Evolutionary conservation across 2,329 filamentous ascomycete genomes (phyloP).

Genomic region (Metarhizium robertsii): DNA sequence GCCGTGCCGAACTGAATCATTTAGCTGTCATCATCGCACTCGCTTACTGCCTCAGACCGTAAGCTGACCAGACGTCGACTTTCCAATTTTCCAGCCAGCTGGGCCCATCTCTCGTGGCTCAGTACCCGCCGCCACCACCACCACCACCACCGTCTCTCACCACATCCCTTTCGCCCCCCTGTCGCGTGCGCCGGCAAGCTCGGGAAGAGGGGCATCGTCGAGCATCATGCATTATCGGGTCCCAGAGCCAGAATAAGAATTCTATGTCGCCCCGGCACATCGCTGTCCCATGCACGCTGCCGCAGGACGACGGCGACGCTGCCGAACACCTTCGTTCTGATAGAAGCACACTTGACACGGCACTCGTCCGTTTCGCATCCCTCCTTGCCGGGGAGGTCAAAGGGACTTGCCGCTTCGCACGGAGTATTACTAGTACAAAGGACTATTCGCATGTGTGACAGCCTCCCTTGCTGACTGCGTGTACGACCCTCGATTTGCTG

Average conservation of each 20-base stretch:
- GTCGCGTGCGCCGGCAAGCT: constrained; percentile 1
- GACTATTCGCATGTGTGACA: not conserved
- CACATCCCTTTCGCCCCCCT: not conserved
- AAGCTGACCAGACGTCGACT: not conserved
- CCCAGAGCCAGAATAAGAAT: not conserved
- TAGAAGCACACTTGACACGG: not conserved
- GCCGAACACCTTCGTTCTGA: not conserved
- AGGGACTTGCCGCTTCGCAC: no score
- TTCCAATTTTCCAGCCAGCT: not conserved
- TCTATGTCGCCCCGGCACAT: not conserved
- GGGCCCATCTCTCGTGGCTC: not conserved
- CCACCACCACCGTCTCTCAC: not conserved
- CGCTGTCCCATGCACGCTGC: not conserved
- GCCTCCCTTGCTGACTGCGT: not conserved
- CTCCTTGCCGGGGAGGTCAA: no score
- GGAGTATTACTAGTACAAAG: no score
- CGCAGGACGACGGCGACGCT: not conserved
- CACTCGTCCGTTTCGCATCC: not conserved
- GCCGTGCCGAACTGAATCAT: no score
- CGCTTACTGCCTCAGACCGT: not conserved
- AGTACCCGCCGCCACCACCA: not conserved
- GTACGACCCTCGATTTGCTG: not conserved
- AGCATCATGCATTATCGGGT: not conserved
- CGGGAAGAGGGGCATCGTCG: not conserved
- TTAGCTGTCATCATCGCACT: not conserved